These are phyloP conservation scores for Ordospora colligata DNA, from an alignment of 371 early-diverging fungal species.

Conservation along the genomic window DNA sequence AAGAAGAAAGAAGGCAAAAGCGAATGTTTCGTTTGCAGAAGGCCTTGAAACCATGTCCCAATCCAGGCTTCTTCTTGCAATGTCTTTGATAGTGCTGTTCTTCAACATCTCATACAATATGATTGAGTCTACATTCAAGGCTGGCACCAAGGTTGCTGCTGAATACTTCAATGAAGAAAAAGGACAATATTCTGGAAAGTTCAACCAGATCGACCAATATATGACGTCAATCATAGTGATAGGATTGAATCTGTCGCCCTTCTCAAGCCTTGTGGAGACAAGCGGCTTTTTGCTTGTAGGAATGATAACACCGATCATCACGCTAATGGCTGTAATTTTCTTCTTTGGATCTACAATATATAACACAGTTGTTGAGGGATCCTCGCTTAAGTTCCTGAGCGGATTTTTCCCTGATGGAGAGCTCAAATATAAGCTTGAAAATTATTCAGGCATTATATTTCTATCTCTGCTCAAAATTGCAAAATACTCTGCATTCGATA, in stretches of 20 bases:
- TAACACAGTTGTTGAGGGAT: conserved; percentile 35
- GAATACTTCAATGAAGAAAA: conserved; percentile 23
- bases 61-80: conserved; percentile 53
- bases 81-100: conserved; percentile 57
- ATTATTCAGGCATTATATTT: conserved; percentile 33
- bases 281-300: conserved; percentile 55
- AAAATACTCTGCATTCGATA: conserved; percentile 61
- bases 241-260: conserved; percentile 52
- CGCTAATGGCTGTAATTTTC: conserved; percentile 16
- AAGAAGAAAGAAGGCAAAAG: conserved; percentile 47
- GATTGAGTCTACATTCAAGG: conserved; percentile 57
- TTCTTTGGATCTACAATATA: conserved; percentile 40
- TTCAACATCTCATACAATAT: conserved; percentile 58
- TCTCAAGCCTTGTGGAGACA: conserved; percentile 52
- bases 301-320: conserved; percentile 52
- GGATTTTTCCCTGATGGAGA: not conserved
- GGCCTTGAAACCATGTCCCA: conserved; percentile 53
- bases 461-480: conserved; percentile 50
- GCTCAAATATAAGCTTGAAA: conserved; percentile 25
- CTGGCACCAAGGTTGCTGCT: conserved; percentile 38
- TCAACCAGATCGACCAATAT: conserved; percentile 50
- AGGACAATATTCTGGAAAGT: conserved; percentile 36
- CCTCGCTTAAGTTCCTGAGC: conserved; percentile 24
- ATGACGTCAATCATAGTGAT: conserved; percentile 52
- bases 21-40: conserved; percentile 53